Conservation (phyloP, 805 yeast species). For the Kuraishia molischiana region DNA sequence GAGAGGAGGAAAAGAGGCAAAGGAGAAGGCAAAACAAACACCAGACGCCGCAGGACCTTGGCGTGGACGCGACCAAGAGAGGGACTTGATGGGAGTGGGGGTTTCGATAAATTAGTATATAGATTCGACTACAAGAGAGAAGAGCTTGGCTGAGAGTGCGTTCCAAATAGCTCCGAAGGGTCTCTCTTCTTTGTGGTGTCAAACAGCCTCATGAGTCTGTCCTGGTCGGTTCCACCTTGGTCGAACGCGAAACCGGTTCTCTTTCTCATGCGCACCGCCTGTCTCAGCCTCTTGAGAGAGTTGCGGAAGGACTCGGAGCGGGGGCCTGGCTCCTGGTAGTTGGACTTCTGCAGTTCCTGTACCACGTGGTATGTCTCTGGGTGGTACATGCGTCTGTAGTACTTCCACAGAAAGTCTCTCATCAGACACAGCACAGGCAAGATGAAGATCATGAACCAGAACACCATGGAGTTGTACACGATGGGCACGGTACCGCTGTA, state of each 20-base stretch:
- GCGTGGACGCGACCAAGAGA: too few species aligned
- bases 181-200: constrained; percentile 66
- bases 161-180: too few species aligned
- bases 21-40: too few species aligned
- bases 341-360: constrained; percentile 93
- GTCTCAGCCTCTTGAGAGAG: constrained; percentile 94
- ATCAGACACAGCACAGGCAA: constrained; percentile 70
- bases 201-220: constrained; percentile 81
- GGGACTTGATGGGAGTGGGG: too few species aligned
- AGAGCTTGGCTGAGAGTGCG: too few species aligned
- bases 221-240: constrained; percentile 92
- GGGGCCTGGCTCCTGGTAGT: constrained; percentile 91
- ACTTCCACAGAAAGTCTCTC: constrained; percentile 92
- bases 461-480: constrained; percentile 66
- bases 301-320: constrained; percentile 93
- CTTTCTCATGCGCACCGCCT: constrained; percentile 95
- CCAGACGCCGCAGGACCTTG: too few species aligned
- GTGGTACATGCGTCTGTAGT: constrained; percentile 79
- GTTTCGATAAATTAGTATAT: too few species aligned
- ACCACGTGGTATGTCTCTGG: constrained; percentile 94
- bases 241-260: constrained; percentile 98
- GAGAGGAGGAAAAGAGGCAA: too few species aligned
- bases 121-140: too few species aligned
- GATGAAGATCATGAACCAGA: constrained; percentile 77
- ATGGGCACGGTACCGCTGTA: constrained; percentile 71